Percentiles rank a stretch among this genome's conserved stretches.
Conservation (phyloP, 352 stramenopile species). For the Pythium aquatile region DNA sequence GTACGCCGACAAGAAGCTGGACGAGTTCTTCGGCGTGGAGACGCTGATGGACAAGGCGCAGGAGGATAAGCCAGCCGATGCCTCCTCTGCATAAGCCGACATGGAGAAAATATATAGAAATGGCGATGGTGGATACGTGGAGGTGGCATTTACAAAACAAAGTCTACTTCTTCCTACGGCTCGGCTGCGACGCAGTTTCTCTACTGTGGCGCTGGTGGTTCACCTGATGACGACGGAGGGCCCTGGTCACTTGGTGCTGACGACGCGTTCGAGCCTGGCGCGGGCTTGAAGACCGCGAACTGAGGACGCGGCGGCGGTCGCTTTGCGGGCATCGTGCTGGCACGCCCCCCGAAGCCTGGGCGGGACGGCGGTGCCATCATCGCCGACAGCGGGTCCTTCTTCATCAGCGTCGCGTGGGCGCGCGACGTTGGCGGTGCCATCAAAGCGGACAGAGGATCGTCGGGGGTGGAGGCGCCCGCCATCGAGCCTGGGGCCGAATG, state of each 20-base stretch:
- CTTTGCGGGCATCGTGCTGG: constrained; percentile 30
- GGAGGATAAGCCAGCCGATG: constrained; percentile 3
- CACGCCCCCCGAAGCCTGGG: constrained; percentile 37
- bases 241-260: constrained; percentile 19
- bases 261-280: constrained; percentile 27
- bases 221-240: constrained; percentile 14
- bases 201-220: constrained; percentile 17
- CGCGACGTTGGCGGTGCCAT: constrained; percentile 78
- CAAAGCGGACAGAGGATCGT: constrained; percentile 73
- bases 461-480: constrained; percentile 30
- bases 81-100: background rate
- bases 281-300: constrained; percentile 87
- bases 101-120: background rate
- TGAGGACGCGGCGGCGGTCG: constrained; percentile 70
- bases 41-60: constrained; percentile 23
- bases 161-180: background rate
- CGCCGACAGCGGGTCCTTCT: constrained; percentile 75
- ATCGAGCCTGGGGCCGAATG: constrained; percentile 75
- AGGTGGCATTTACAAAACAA: constrained; percentile 3
- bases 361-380: constrained; percentile 83
- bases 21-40: constrained; percentile 87
- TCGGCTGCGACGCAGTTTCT: background rate
- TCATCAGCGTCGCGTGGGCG: constrained; percentile 57
- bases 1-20: constrained; percentile 79
- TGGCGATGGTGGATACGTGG: background rate